These are phyloP conservation scores for Quercus berberidifolia DNA, from an alignment of 306 rosid genomes.

Conservation along the genomic window DNA sequence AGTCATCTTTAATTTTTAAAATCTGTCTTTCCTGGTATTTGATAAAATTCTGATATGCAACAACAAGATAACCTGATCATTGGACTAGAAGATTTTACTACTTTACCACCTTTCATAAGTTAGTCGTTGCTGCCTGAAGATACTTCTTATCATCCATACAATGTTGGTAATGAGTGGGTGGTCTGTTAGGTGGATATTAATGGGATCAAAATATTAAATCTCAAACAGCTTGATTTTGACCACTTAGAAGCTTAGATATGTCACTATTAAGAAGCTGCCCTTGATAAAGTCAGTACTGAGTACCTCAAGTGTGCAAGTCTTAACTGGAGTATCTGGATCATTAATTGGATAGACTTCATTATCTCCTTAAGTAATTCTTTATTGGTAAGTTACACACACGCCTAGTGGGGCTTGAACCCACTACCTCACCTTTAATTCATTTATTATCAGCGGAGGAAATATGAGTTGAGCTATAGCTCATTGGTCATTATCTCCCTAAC, in stretches of 20 bases:
- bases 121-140: too few relatives aligned
- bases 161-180: neutral
- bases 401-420: too few relatives aligned
- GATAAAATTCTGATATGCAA: too few relatives aligned
- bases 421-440: too few relatives aligned
- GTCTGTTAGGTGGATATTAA: neutral
- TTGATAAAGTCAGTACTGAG: neutral
- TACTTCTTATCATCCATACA: neutral
- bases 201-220: neutral
- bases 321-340: neutral
- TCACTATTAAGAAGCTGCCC: neutral
- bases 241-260: neutral
- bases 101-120: too few relatives aligned
- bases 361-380: neutral
- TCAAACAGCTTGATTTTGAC: neutral
- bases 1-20: neutral
- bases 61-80: too few relatives aligned
- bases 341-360: neutral
- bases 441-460: too few relatives aligned
- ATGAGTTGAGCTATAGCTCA: too few relatives aligned
- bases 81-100: too few relatives aligned
- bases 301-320: too few relatives aligned
- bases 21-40: too few relatives aligned
- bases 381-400: too few relatives aligned
- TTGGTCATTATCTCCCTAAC: neutral